Evolutionary conservation across 768 basidiomycete species (phyloP).

Genomic region (Mycena polygramma): DNA sequence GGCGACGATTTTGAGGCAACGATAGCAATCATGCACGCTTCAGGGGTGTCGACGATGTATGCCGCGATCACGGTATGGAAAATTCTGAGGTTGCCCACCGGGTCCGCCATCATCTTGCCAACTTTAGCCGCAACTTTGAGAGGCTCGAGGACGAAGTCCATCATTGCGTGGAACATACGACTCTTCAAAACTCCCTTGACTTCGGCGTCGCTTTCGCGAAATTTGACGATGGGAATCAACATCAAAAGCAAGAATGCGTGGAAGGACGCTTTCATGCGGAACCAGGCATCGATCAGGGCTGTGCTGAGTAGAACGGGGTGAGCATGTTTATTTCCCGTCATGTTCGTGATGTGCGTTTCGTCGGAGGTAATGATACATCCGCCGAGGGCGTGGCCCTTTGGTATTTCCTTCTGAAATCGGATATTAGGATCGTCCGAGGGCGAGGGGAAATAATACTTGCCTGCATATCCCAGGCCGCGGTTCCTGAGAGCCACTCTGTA

Average conservation of each 20-base stretch:
- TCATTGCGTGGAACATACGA: constrained; percentile 34
- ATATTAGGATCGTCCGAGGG: not conserved
- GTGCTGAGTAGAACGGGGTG: constrained; percentile 36
- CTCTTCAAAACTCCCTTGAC: constrained; percentile 32
- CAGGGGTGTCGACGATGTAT: constrained; percentile 39
- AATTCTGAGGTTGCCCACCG: constrained; percentile 33
- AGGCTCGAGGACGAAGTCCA: constrained; percentile 36
- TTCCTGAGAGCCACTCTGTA: constrained; percentile 40
- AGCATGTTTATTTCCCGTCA: constrained; percentile 32
- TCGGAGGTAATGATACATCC: constrained; percentile 38
- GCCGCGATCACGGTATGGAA: constrained; percentile 34
- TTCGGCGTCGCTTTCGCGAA: constrained; percentile 26
- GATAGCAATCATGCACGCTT: constrained; percentile 33
- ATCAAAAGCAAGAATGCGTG: constrained; percentile 38
- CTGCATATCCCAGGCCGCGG: constrained; percentile 42
- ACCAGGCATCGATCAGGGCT: constrained; percentile 30
- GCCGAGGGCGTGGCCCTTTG: constrained; percentile 35
- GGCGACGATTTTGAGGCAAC: constrained; percentile 35
- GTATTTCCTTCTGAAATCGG: constrained; percentile 29
- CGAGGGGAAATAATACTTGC: constrained; percentile 10
- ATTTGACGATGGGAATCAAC: constrained; percentile 41
- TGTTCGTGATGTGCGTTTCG: constrained; percentile 38
- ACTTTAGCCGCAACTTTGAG: constrained; percentile 36
- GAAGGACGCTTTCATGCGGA: constrained; percentile 31
- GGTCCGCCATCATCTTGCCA: constrained; percentile 39